phyloP scores from a whole-genome alignment of 2,329 filamentous ascomycete species.

The Zasmidium cellare region DNA sequence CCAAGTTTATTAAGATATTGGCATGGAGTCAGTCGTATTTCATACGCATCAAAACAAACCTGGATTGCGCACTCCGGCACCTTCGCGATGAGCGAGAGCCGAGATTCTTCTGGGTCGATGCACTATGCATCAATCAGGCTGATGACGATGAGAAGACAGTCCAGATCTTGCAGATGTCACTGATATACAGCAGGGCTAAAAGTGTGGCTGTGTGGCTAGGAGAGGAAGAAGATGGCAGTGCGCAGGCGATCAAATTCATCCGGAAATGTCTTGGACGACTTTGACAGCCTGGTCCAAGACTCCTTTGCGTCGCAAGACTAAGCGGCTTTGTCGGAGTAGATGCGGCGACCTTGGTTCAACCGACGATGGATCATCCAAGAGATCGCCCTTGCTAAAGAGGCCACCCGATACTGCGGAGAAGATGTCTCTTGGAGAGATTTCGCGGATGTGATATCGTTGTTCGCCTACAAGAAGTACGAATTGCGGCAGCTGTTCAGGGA shows the following conservation, averaged over 20 bases:
- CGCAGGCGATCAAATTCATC: background rate
- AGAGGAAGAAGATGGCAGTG: background rate
- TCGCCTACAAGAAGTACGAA: constrained; percentile 11
- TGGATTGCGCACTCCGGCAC: background rate
- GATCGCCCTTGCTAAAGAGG: constrained; percentile 14
- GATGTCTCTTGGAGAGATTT: constrained; percentile 22
- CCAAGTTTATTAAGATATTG: background rate
- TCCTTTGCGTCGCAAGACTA: background rate
- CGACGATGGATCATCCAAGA: constrained; percentile 1
- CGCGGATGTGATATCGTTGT: constrained; percentile 13
- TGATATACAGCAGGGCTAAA: constrained; percentile 7
- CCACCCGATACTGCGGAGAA: constrained; percentile 22
- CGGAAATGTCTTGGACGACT: background rate
- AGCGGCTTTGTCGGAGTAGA: background rate
- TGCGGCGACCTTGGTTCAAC: constrained; percentile 4
- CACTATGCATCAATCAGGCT: constrained; percentile 14
- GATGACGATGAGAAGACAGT: constrained; percentile 5
- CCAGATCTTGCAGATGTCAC: constrained; percentile 10
- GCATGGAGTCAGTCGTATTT: background rate
- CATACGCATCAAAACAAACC: background rate
- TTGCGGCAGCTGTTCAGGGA: constrained; percentile 14
- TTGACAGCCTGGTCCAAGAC: background rate
- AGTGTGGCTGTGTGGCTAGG: constrained; percentile 8
- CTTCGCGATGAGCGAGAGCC: background rate
- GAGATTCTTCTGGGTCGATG: constrained; percentile 9